Conservation (phyloP, 805 yeast genomes). For the Candida dajiaensis region DNA sequence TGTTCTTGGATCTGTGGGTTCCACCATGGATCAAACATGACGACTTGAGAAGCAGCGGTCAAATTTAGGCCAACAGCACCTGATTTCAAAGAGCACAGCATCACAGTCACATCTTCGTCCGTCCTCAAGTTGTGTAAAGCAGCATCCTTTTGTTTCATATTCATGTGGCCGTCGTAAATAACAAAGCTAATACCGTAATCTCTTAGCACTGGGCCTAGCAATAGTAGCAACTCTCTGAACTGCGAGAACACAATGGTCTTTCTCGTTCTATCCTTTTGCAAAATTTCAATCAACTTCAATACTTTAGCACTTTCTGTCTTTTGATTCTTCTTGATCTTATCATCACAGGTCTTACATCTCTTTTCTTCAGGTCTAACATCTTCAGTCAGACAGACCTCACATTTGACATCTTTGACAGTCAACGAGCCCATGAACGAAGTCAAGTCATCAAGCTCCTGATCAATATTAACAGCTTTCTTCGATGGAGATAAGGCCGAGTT, state of each 20-base stretch:
- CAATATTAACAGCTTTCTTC: constrained; percentile 7
- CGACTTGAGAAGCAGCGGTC: constrained; percentile 77
- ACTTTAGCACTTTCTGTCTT: constrained; percentile 29
- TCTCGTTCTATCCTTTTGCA: constrained; percentile 22
- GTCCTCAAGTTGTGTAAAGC: constrained; percentile 25
- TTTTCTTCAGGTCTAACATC: constrained; percentile 8
- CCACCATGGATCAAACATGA: constrained; percentile 96
- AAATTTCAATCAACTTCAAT: constrained; percentile 26
- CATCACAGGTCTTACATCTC: constrained; percentile 12
- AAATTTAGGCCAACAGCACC: constrained; percentile 91
- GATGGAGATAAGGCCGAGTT: constrained; percentile 4
- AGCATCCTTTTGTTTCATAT: constrained; percentile 23
- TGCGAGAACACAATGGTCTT: constrained; percentile 32
- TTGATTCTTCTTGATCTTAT: constrained; percentile 13
- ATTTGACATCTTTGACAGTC: constrained; percentile 19
- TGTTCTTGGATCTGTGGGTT: constrained; percentile 85
- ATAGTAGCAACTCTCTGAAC: constrained; percentile 31
- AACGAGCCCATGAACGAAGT: constrained; percentile 17
- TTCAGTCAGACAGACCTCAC: constrained; percentile 19
- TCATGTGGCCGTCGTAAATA: constrained; percentile 32
- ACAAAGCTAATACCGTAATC: constrained; percentile 27
- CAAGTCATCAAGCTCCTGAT: constrained; percentile 17
- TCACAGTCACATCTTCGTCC: constrained; percentile 29
- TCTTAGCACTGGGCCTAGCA: constrained; percentile 25
- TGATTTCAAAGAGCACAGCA: constrained; percentile 74